phyloP scores from a whole-genome alignment of 1,284 basidiomycete species.

The Cryptococcus sp. region DNA sequence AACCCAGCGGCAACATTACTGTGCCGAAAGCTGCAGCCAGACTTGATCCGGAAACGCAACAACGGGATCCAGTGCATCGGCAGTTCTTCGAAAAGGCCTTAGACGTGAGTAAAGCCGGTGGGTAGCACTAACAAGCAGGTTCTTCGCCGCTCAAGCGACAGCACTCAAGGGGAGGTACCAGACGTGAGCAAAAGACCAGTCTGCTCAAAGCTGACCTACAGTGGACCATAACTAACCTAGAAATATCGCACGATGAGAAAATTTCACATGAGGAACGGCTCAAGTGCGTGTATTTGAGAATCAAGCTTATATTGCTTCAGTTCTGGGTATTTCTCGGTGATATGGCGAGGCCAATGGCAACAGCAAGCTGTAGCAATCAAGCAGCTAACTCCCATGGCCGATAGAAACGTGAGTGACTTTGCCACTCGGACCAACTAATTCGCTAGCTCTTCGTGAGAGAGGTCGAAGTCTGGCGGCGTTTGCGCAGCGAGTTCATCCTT shows the following conservation, averaged over 20 bases:
- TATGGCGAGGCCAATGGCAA: slow-evolving; percentile 32
- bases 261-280: slow-evolving; percentile 22
- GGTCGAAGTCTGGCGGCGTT: slow-evolving; percentile 36
- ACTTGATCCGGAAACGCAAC: background rate
- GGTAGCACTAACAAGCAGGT: slow-evolving; percentile 14
- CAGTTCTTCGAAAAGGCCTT: slow-evolving; percentile 30
- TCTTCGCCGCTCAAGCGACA: slow-evolving; percentile 23
- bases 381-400: slow-evolving; percentile 24
- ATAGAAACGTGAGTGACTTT: slow-evolving; percentile 10
- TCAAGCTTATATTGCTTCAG: slow-evolving; percentile 1
- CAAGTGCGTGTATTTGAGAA: slow-evolving; percentile 15
- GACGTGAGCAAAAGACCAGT: slow-evolving; percentile 19
- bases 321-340: slow-evolving; percentile 28
- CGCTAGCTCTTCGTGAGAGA: slow-evolving; percentile 36
- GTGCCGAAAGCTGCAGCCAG: background rate
- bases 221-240: slow-evolving; percentile 39
- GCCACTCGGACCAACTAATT: background rate
- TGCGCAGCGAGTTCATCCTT: slow-evolving; percentile 29
- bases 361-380: slow-evolving; percentile 38
- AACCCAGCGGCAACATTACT: too few species aligned
- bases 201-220: slow-evolving; percentile 5
- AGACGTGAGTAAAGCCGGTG: slow-evolving; percentile 20
- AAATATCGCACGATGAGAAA: slow-evolving; percentile 26
- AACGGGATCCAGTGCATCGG: slow-evolving; percentile 10
- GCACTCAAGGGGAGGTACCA: slow-evolving; percentile 21